Base-by-base conservation (phyloP, 1,284 basidiomycete genomes). In the Heterobasidion parviporum region DNA sequence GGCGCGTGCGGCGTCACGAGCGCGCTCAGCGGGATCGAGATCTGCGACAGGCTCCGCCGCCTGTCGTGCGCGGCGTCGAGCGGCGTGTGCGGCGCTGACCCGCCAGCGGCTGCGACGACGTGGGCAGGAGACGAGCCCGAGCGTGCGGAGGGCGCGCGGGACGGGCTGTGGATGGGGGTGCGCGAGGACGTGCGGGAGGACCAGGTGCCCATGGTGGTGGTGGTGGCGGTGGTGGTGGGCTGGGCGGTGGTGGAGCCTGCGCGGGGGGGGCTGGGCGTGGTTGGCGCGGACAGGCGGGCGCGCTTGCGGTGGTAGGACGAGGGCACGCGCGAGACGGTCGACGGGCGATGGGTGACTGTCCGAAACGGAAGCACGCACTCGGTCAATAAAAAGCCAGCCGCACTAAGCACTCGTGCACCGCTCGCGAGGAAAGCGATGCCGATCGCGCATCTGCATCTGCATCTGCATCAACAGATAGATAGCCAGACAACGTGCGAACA, bases 1-100 rank as follows among this genome's bases (percentile, higher is more conserved):
- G 87, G 87, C 26, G 85, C 85, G 64, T 87, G 87, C 0, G 88
- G 87, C 10, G 84, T 82, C 47, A 90, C 74, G 58, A 89, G 73
- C 6, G 87, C 87, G 53, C 83, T 85, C 54, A 90, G 78, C 6
- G 87, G 87, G 43, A 90, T 87, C n/a, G 87, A 89, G 16, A 73
- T 68, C 63, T 80, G 78, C 12, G 83, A 85, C 8, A 61, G 53
- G 7, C 81, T 81, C 49, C 71, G 73, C 54, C 74, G 71, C 26
- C 78, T 75, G 41, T 74, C 68, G 46, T 71, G 67, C 50, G 68
- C 72, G 1, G 56, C 61, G 33, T 35, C 52, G 54, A 4, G 49
- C 43, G 9, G 48, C 34, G 41, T 52, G 64, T 56, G 20, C 38
- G n/a, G 60, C 56, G 52, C 59, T 53, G 50, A 54, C 52, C 49